Evolutionary conservation across 805 yeast genomes (phyloP), one percentile per base, ranked within the genome.

Genomic region (Cyberlindnera euphorbiiphila): DNA sequence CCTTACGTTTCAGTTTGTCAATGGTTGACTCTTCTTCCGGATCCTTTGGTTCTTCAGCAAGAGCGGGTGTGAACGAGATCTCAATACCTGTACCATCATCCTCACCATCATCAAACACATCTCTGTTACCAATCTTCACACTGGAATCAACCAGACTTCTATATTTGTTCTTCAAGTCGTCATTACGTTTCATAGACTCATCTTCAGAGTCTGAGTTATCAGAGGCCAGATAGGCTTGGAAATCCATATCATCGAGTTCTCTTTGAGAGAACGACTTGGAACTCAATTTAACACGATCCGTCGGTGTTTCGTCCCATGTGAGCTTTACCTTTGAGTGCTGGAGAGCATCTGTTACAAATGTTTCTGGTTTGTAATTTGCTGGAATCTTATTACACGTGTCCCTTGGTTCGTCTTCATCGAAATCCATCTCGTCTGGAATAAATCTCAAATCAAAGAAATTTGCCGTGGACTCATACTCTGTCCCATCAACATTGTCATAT

Each of bases 301-400:
- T 81, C 6, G 98, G 98, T 0, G 98, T 94, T 64, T 91, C 98
- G 61, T 93, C 98, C 98, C 98, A 93, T 0, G 98, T 89, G 49
- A 93, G 70, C 60, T 86, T 89, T 34, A 93, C 98, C 54, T 89
- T 93, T 12, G 98, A 89, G 57, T 88, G 96, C 59, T 93, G 96
- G 42, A 93, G 69, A 0, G 98, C 98, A 63, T 86, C 97, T 4
- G 98, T 93, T 21, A 85, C 85, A 60, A 93, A 93, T 9, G 72
- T 68, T 16, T 64, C 59, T 14, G 98, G 98, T 49, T 77, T 80
- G 61, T 93, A 93, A 33, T 74, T 75, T 3, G 78, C 63, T 6
- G 98, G 96, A 8, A 88, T 65, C 45, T 75, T 74, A 16, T 66
- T 63, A 63, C 97, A 86, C 22, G 59, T 56, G 52, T 93, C 98